Evolutionary conservation across 2,329 filamentous ascomycete species (phyloP).

Genomic region (Monilinia fructigena): DNA sequence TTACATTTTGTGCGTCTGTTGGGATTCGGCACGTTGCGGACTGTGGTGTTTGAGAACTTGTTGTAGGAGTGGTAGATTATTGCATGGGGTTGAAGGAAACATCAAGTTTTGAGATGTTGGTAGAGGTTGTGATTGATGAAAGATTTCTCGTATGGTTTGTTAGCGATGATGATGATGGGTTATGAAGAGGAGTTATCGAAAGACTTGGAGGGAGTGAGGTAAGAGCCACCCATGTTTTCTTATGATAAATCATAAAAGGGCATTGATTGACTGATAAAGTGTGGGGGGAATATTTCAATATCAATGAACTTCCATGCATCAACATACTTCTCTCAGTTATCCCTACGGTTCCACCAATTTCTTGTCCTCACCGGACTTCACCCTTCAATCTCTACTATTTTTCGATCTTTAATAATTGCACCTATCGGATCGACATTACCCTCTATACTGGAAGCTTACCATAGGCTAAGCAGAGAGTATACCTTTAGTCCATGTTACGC

Average conservation of each 20-base stretch:
- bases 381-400: slow-evolving; percentile 52
- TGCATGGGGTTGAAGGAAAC: background rate
- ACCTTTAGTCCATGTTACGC: slow-evolving; percentile 57
- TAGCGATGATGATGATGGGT: background rate
- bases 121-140: background rate
- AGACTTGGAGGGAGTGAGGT: slow-evolving; percentile 43
- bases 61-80: background rate
- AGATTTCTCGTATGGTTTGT: background rate
- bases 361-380: slow-evolving; percentile 54
- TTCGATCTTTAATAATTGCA: slow-evolving; percentile 43
- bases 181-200: background rate
- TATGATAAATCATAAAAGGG: no score
- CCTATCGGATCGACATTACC: slow-evolving; percentile 18
- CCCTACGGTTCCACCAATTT: slow-evolving; percentile 49
- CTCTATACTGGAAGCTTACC: slow-evolving; percentile 27
- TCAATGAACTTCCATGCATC: slow-evolving; percentile 53
- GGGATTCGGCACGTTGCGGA: background rate
- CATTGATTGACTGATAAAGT: background rate
- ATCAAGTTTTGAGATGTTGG: background rate
- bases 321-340: slow-evolving; percentile 45
- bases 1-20: background rate
- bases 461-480: slow-evolving; percentile 41
- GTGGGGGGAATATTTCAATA: slow-evolving; percentile 45
- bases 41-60: no score
- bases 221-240: slow-evolving; percentile 27